These are phyloP conservation scores for Nidularia sp. DNA, from an alignment of 768 basidiomycete species.

Conservation along the genomic window DNA sequence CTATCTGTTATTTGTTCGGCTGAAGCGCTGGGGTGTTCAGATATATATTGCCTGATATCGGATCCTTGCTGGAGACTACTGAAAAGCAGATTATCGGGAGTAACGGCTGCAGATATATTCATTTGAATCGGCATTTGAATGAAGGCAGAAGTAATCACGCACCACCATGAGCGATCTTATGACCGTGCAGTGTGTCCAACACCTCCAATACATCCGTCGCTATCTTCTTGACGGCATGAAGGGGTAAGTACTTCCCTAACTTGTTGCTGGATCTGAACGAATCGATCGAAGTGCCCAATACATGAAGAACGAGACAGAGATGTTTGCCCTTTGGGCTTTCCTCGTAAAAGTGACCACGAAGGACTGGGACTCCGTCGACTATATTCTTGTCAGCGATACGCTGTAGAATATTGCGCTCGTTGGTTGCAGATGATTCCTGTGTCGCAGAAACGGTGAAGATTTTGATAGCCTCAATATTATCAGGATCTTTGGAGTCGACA, in stretches of 20 bases:
- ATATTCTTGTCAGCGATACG: background rate
- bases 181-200: background rate
- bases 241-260: constrained; percentile 3
- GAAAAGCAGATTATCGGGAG: constrained; percentile 7
- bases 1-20: background rate
- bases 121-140: background rate
- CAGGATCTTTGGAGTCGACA: constrained; percentile 8
- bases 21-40: background rate
- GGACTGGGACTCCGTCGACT: constrained; percentile 1
- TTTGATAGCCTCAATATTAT: constrained; percentile 4
- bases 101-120: constrained; percentile 1
- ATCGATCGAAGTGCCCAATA: constrained; percentile 8
- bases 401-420: constrained; percentile 3
- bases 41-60: constrained; percentile 1
- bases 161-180: constrained; percentile 8
- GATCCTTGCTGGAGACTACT: background rate
- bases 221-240: constrained; percentile 9
- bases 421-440: background rate
- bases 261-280: constrained; percentile 5
- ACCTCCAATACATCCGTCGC: constrained; percentile 3
- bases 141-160: background rate
- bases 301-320: constrained; percentile 6
- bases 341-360: constrained; percentile 7
- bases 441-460: constrained; percentile 8
- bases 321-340: constrained; percentile 5